phyloP scores from a whole-genome alignment of 1,139 yeast genomes.

The Wickerhamomyces sp. region DNA sequence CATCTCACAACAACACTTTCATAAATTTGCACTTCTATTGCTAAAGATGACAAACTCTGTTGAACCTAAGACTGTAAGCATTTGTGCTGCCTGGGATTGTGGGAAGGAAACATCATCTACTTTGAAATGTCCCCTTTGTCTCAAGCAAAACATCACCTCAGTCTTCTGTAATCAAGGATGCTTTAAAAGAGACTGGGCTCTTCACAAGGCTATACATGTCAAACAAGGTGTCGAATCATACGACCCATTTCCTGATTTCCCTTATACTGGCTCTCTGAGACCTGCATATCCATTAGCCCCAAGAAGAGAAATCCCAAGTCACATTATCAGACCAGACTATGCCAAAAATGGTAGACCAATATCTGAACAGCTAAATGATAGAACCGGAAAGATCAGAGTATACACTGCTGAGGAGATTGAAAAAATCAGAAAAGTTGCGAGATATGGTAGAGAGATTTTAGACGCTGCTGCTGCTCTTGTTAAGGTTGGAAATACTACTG shows the following conservation, averaged over 20 bases:
- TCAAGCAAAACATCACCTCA: constrained; percentile 60
- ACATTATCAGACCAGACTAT: constrained; percentile 78
- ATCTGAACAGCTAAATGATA: constrained; percentile 69
- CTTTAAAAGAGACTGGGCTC: constrained; percentile 70
- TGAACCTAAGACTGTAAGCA: neutral
- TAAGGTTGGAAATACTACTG: constrained; percentile 89
- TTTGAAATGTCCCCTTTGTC: constrained; percentile 88
- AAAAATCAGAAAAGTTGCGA: constrained; percentile 68
- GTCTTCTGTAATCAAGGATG: constrained; percentile 84
- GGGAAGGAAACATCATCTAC: constrained; percentile 73
- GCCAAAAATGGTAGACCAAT: constrained; percentile 77
- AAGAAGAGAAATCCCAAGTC: constrained; percentile 64
- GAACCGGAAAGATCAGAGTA: constrained; percentile 61
- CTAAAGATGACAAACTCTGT: neutral
- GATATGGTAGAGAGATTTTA: constrained; percentile 79
- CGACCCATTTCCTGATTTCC: constrained; percentile 82
- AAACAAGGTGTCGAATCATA: constrained; percentile 45
- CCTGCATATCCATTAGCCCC: constrained; percentile 82
- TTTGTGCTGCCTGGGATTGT: constrained; percentile 65
- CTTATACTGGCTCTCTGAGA: constrained; percentile 68
- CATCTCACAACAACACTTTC: too few relatives aligned
- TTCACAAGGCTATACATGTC: constrained; percentile 48
- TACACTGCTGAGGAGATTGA: constrained; percentile 63
- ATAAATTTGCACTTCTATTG: neutral
- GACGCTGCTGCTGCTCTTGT: constrained; percentile 83